Conservation (phyloP, 768 basidiomycete genomes). For the Kwoniella botswanensis region DNA sequence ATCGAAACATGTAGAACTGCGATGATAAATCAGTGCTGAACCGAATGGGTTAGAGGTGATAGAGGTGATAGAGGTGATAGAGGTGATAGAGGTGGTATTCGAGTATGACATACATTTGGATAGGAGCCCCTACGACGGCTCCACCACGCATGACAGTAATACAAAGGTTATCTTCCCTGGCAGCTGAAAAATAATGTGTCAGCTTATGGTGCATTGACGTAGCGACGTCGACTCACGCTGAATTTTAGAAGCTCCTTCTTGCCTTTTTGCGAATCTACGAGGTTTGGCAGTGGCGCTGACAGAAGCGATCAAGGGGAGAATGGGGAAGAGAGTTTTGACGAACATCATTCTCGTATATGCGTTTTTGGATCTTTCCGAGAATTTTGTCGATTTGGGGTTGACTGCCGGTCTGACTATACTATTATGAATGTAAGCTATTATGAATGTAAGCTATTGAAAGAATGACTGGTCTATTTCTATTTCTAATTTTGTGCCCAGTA, state of each 20-base stretch:
- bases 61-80: neutral
- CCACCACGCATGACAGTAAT: constrained; percentile 3
- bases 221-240: neutral
- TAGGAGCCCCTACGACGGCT: neutral
- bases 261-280: neutral
- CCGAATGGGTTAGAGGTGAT: neutral
- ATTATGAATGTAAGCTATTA: neutral
- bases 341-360: neutral
- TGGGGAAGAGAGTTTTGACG: neutral
- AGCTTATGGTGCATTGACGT: neutral
- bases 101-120: constrained; percentile 1
- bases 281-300: neutral
- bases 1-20: constrained; percentile 1
- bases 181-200: neutral
- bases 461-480: neutral
- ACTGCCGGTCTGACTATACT: neutral
- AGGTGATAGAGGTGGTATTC: neutral
- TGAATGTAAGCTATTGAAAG: neutral
- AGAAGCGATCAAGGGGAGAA: neutral
- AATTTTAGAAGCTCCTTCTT: neutral
- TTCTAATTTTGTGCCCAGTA: neutral
- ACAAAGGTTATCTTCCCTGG: neutral
- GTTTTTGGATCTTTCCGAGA: too few relatives aligned
- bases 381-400: neutral
- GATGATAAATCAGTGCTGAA: neutral